Conservation (phyloP, 495 filamentous ascomycete genomes). For the Bryoglossum gracile region DNA sequence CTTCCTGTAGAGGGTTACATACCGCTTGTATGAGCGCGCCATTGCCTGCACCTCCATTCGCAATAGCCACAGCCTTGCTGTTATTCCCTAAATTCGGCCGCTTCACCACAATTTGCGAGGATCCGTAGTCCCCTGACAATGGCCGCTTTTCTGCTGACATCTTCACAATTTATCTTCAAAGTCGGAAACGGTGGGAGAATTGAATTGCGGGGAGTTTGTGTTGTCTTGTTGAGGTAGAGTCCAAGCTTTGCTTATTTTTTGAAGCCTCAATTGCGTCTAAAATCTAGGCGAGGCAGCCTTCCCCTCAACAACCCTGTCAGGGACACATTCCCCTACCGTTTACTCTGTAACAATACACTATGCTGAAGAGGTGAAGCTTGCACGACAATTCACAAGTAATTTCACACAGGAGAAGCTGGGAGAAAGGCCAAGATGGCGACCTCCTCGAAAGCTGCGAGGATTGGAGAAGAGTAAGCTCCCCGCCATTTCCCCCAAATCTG, state of each 20-base stretch:
- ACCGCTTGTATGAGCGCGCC: constrained; percentile 80
- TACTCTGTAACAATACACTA: background rate
- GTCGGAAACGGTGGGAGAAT: too few species aligned
- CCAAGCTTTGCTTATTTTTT: background rate
- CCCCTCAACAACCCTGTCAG: background rate
- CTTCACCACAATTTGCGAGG: constrained; percentile 81
- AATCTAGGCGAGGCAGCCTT: background rate
- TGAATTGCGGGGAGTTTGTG: background rate
- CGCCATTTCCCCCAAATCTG: background rate
- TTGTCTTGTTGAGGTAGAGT: background rate
- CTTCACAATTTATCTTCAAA: too few species aligned
- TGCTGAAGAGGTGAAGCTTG: background rate
- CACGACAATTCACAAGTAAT: too few species aligned
- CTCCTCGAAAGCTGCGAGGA: constrained; percentile 79
- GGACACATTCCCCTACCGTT: background rate
- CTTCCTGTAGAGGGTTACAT: constrained; percentile 33
- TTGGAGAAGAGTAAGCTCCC: constrained; percentile 89
- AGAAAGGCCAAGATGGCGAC: constrained; percentile 36
- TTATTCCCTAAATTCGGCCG: constrained; percentile 72
- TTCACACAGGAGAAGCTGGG: constrained; percentile 7
- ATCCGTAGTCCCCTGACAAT: constrained; percentile 68
- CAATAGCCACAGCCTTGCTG: constrained; percentile 51
- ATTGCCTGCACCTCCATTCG: constrained; percentile 58
- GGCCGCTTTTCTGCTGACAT: constrained; percentile 92
- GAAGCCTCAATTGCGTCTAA: background rate